These are phyloP conservation scores for Stagonosporopsis chrysanthemi DNA, from an alignment of 2,329 filamentous ascomycete genomes.

Conservation along the genomic window DNA sequence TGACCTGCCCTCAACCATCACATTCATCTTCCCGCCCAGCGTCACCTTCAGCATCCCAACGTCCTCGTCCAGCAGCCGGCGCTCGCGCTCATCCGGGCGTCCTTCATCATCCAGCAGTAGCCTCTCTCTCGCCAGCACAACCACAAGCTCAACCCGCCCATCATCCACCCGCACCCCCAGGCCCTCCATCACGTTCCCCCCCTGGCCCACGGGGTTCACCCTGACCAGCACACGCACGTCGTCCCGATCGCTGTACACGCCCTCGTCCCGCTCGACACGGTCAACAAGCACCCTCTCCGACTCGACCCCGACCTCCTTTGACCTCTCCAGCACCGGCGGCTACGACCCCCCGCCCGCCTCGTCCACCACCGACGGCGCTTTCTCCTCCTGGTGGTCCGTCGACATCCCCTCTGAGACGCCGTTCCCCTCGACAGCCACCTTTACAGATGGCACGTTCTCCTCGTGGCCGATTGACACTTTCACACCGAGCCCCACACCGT, in stretches of 20 bases:
- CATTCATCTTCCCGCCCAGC: constrained; percentile 10
- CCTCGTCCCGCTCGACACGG: not conserved
- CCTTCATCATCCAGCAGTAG: not conserved
- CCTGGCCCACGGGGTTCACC: constrained; percentile 2
- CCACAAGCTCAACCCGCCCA: not conserved
- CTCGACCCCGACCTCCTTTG: constrained; percentile 5
- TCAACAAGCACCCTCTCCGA: constrained; percentile 8
- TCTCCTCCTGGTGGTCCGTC: constrained; percentile 3
- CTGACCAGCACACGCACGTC: not conserved
- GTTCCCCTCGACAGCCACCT: too few species aligned
- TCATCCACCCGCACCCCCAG: not conserved
- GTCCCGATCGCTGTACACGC: not conserved
- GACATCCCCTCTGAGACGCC: not conserved
- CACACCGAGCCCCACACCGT: not conserved
- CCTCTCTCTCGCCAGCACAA: not conserved
- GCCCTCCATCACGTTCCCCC: not conserved
- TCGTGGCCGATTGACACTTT: not conserved
- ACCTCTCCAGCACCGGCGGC: not conserved
- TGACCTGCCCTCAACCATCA: constrained; percentile 2
- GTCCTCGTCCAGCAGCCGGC: not conserved
- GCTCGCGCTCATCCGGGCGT: not conserved
- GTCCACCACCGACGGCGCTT: not conserved
- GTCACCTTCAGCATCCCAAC: constrained; percentile 6
- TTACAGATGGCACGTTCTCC: too few species aligned
- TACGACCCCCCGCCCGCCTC: not conserved